Conservation (phyloP, 345 rosid genomes). For the Dovyalis caffra region DNA sequence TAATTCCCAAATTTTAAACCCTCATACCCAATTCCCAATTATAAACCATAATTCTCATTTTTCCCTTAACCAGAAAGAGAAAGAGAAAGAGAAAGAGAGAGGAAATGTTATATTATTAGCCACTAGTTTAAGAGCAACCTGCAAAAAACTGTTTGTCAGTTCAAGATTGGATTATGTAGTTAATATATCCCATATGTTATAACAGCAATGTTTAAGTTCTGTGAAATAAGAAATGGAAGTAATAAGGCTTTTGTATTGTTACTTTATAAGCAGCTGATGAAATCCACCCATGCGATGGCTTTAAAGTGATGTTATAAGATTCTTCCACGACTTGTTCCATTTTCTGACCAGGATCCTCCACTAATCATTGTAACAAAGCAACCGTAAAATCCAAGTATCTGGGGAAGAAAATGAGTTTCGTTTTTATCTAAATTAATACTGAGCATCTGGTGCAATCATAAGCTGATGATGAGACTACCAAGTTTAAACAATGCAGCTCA, state of each 20-base stretch:
- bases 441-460: not conserved
- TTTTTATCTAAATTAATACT: not conserved
- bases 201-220: not conserved
- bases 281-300: slow-evolving; percentile 95
- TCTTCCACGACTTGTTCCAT: slow-evolving; percentile 84
- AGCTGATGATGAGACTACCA: not conserved
- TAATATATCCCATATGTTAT: not conserved
- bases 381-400: slow-evolving; percentile 75
- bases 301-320: slow-evolving; percentile 60
- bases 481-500: not conserved
- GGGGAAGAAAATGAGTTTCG: slow-evolving; percentile 2
- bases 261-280: slow-evolving; percentile 92
- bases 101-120: slow-evolving; percentile 67
- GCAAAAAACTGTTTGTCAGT: slow-evolving; percentile 7
- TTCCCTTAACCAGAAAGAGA: too few relatives aligned
- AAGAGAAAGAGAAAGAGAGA: too few relatives aligned
- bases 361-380: slow-evolving; percentile 52
- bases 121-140: slow-evolving; percentile 73
- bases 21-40: too few relatives aligned
- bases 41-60: too few relatives aligned
- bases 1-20: too few relatives aligned
- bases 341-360: slow-evolving; percentile 48
- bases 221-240: not conserved
- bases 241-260: not conserved
- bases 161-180: not conserved